phyloP scores from a whole-genome alignment of 202 grass and related monocot species.

The Zizania palustris region DNA sequence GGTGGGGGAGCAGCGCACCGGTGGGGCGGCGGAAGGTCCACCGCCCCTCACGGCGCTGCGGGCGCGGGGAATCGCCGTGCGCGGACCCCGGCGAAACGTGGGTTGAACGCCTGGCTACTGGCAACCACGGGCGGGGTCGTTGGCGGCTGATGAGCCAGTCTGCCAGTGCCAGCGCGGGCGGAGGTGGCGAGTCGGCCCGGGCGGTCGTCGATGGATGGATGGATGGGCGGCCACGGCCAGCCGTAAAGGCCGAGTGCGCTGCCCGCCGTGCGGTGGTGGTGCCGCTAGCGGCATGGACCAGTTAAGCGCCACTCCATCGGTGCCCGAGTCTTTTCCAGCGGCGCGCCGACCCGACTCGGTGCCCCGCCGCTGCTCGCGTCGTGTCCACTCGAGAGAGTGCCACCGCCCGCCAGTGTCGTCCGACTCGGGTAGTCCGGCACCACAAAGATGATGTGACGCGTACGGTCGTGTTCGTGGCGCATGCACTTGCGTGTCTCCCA shows the following conservation, averaged over 20 bases:
- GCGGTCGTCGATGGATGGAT: constrained; percentile 20
- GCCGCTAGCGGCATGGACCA: constrained; percentile 20
- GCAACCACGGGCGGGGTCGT: background rate
- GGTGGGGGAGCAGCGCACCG: constrained; percentile 43
- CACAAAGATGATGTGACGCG: background rate
- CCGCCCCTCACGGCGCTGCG: background rate
- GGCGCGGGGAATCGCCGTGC: background rate
- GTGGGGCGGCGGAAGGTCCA: constrained; percentile 37
- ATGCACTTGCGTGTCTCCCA: background rate
- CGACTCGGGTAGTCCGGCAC: background rate
- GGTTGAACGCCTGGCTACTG: constrained; percentile 4
- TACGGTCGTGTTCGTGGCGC: background rate
- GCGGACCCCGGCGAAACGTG: constrained; percentile 22
- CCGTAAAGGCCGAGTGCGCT: background rate
- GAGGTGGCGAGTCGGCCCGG: constrained; percentile 3
- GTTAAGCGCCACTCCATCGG: background rate
- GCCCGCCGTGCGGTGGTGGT: background rate
- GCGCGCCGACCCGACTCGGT: background rate
- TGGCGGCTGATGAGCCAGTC: background rate
- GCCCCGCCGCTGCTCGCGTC: background rate
- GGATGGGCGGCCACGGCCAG: constrained; percentile 34
- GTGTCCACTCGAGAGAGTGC: constrained; percentile 26
- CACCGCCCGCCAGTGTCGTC: background rate
- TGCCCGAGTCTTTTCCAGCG: constrained; percentile 13
- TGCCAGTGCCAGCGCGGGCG: background rate